These are phyloP conservation scores for Diaporthe caulivora DNA, from an alignment of 2,329 filamentous ascomycete species.

Conservation along the genomic window DNA sequence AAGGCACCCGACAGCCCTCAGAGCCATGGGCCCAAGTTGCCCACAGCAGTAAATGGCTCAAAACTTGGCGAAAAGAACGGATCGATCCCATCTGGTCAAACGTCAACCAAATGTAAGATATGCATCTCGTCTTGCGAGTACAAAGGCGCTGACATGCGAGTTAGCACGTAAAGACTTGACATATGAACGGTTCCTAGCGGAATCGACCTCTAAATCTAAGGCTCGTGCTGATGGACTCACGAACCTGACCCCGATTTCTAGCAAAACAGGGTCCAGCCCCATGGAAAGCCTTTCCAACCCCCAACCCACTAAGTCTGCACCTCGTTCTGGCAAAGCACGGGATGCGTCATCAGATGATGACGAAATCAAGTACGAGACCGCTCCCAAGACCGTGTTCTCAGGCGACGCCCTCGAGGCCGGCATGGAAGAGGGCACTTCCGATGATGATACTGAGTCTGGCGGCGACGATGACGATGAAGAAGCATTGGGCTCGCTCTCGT, in stretches of 20 bases:
- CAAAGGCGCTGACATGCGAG: neutral
- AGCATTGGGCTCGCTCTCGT: neutral
- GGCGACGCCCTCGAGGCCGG: constrained; percentile 3
- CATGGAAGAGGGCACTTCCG: constrained; percentile 5
- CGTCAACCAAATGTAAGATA: neutral
- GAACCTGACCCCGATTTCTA: neutral
- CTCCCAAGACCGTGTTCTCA: neutral
- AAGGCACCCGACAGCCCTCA: neutral
- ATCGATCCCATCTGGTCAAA: neutral
- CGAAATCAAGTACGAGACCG: constrained; percentile 38
- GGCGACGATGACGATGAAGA: constrained; percentile 25
- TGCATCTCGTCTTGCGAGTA: too few species aligned
- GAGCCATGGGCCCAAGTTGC: neutral
- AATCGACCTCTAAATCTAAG: neutral
- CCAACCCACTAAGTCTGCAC: neutral
- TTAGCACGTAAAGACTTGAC: neutral
- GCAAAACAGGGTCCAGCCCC: neutral
- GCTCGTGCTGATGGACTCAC: neutral
- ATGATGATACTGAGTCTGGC: constrained; percentile 20
- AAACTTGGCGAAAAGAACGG: neutral
- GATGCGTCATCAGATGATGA: constrained; percentile 26
- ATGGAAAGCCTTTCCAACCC: neutral
- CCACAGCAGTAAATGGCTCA: neutral
- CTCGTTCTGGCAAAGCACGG: neutral
- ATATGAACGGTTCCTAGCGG: neutral